Base-by-base conservation (phyloP, 2,329 filamentous ascomycete species). In the Fusarium vanettenii region DNA sequence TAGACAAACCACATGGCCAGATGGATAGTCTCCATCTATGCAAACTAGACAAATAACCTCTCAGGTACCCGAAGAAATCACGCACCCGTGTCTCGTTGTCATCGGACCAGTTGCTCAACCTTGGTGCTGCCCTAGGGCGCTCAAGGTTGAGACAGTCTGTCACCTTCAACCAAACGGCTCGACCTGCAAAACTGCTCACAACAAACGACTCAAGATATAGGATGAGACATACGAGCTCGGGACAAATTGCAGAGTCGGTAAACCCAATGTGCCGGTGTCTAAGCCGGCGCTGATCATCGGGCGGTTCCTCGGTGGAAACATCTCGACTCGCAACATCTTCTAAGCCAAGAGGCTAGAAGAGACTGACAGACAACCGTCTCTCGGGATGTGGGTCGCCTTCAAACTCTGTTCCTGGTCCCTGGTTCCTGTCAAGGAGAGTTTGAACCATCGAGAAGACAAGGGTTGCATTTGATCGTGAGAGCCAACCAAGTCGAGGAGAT, bases 111-210 rank as follows among this genome's bases (percentile, higher is more conserved):
- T 39, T 62, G 20, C 20, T 57, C 57, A 56, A 39, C 18, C 35
- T 62, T 55, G 20, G 20, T 48, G 33, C 22, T 61, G 22, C 33
- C 11, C 31, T 37, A 41, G 2, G 43, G 18, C 52, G 52, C 61
- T 67, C 67, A 66, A 64, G 61, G 61, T 64, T 68, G 69, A 76
- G 64, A 76, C 61, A 66, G 55, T 70, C 31, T 61, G 43, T 37
- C 50, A 62, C 48, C 39, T 22, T 29, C 18, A 31, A 20, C 43
- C 3, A 18, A 31, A 14, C 9, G 20, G 35, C 62, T 27, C 27
- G 6, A 56, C 29, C 37, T 45, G 27, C 7, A 52, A 48, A 41
- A 9, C 14, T 37, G 16, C 9, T 20, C 16, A 27, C 6, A 25
- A 39, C 41, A 18, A 18, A 29, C 18, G 8, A 18, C 25, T 48